phyloP scores from a whole-genome alignment of 2,329 filamentous ascomycete genomes.

The Chrysoporthe cubensis region DNA sequence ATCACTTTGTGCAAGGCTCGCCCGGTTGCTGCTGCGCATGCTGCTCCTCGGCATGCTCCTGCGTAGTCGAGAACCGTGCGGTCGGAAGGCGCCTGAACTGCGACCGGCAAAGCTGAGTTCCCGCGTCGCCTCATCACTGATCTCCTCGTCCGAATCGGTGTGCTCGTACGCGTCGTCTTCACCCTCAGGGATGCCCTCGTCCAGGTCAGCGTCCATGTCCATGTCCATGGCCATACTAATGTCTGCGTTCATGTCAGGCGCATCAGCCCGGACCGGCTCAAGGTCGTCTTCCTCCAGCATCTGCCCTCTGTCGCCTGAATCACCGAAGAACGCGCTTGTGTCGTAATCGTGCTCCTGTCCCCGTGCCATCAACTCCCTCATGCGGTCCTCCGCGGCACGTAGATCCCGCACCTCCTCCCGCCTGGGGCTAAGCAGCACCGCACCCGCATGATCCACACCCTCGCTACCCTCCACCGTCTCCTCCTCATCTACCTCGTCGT shows the following conservation, averaged over 20 bases:
- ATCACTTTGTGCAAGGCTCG: constrained; percentile 44
- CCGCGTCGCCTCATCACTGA: constrained; percentile 47
- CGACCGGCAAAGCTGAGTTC: constrained; percentile 36
- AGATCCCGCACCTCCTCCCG: constrained; percentile 53
- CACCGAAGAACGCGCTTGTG: constrained; percentile 57
- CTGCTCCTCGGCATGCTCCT: constrained; percentile 30
- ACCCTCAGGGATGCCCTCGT: constrained; percentile 71
- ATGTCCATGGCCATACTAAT: constrained; percentile 43
- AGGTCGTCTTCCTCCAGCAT: constrained; percentile 69
- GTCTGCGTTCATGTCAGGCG: constrained; percentile 31
- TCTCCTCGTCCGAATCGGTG: constrained; percentile 73
- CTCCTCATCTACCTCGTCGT: constrained; percentile 44
- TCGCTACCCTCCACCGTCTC: constrained; percentile 48
- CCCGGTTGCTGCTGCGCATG: constrained; percentile 20
- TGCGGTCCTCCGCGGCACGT: constrained; percentile 63
- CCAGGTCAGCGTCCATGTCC: constrained; percentile 70
- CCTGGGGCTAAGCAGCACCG: constrained; percentile 35
- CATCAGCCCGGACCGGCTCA: constrained; percentile 37
- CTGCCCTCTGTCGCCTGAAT: constrained; percentile 59
- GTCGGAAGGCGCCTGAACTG: constrained; percentile 21
- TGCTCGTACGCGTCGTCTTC: constrained; percentile 70
- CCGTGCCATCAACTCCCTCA: constrained; percentile 60
- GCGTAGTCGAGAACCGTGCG: constrained; percentile 23
- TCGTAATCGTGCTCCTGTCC: constrained; percentile 51
- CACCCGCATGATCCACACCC: constrained; percentile 37